phyloP scores from a whole-genome alignment of 805 yeast species.

The Hanseniaspora meyeri region DNA sequence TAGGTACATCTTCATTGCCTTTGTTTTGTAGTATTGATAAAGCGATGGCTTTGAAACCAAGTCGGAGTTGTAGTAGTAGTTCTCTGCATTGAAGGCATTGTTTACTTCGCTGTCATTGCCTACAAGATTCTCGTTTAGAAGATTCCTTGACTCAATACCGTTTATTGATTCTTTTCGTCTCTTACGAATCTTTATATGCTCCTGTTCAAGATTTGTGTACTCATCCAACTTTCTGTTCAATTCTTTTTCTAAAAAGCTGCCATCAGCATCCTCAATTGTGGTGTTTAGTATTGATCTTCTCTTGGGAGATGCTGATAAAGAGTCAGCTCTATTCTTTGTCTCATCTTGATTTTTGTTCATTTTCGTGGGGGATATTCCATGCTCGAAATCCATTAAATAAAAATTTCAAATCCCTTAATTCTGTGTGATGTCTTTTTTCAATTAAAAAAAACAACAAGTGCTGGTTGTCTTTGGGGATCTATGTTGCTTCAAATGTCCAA shows the following conservation, averaged over 20 bases:
- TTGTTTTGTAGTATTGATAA: slow-evolving; percentile 9
- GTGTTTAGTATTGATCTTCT: not conserved
- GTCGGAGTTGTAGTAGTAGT: not conserved
- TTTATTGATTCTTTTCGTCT: not conserved
- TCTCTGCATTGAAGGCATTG: not conserved
- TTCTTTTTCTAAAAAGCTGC: not conserved
- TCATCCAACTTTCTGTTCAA: not conserved
- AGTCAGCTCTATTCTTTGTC: not conserved
- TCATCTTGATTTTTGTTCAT: not conserved
- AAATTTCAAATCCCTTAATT: too few relatives aligned
- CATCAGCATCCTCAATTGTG: not conserved
- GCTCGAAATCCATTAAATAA: too few relatives aligned
- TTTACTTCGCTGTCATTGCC: not conserved
- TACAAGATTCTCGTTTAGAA: not conserved
- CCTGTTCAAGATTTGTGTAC: slow-evolving; percentile 1
- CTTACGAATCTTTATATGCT: not conserved
- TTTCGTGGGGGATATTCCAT: too few relatives aligned
- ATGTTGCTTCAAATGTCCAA: too few relatives aligned
- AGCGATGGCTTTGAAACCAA: not conserved
- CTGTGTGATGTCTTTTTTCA: too few relatives aligned
- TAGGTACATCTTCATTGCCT: slow-evolving; percentile 2
- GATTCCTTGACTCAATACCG: not conserved
- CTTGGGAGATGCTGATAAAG: not conserved
- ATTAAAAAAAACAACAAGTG: too few relatives aligned
- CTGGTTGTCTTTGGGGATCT: too few relatives aligned